Base-by-base conservation (phyloP, 2,329 filamentous ascomycete genomes). In the Plenodomus biglobosus region DNA sequence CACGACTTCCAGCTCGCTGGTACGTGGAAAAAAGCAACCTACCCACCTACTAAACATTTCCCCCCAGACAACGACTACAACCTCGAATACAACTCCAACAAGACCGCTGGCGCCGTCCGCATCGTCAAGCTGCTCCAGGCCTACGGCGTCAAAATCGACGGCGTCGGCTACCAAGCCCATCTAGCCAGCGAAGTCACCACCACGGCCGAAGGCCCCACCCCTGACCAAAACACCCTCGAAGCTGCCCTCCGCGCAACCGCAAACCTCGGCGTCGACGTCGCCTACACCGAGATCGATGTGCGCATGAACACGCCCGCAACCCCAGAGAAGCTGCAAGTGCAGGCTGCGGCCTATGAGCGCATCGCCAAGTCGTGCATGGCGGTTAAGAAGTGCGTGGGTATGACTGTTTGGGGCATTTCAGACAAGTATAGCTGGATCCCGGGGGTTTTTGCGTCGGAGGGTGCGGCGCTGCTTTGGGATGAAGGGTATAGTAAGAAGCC, bases 141-240 rank as follows among this genome's bases (percentile, higher is more conserved):
- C 6, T 73, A 72, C 19, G 72, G 72, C 15, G 70, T 73, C 40
- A 71, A 73, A 48, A 83, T 86, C 52, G 80, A 86, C 52, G 83
- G 84, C 46, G 78, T 86, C n/a, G 84, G 85, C 22, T 75, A 85
- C 61, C 83, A 87, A 65, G 80, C 73, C 22, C 84, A 87, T 67
- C 69, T 78, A 42, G 75, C 74, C 46, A 75, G 51, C 39, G 77
- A 86, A 38, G 75, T 80, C 44, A 81, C 82, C 6, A 76, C 80
- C 50, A 68, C 71, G 10, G 53, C 59, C n/a, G 51, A 54, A 8
- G 55, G 54, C 6, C 59, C 68, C 13, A 76, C 78, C 2, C 78
- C 82, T 1, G 71, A 68, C 40, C 72, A 75, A 48, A 69, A 69
- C 32, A 68, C 71, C 6, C 75, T 82, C 39, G 73, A 73, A 21